Evolutionary conservation across 257 asterid genomes (phyloP).

Genomic region (Pogostemon cablin): DNA sequence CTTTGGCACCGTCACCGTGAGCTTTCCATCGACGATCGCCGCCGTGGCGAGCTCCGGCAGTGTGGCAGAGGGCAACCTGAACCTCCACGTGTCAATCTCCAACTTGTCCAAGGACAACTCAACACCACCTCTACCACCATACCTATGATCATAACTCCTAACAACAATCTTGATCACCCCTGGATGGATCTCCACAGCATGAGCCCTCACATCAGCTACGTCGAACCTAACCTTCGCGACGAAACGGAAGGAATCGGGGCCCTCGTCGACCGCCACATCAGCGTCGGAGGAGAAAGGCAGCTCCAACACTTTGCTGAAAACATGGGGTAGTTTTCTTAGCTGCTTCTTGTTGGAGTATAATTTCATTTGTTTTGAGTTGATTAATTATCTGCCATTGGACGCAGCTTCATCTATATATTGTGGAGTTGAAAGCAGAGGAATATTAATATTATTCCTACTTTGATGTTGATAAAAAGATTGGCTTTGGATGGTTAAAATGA

Average conservation of each 20-base stretch:
- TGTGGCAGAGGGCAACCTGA: slow-evolving; percentile 51
- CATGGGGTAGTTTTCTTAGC: slow-evolving; percentile 72
- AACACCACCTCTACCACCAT: slow-evolving; percentile 5
- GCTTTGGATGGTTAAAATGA: slow-evolving; percentile 35
- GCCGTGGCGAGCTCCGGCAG: slow-evolving; percentile 60
- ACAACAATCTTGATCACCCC: slow-evolving; percentile 72
- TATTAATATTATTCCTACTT: slow-evolving; percentile 36
- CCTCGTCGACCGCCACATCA: slow-evolving; percentile 63
- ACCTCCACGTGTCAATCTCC: slow-evolving; percentile 68
- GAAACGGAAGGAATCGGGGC: slow-evolving; percentile 54
- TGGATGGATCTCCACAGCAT: slow-evolving; percentile 69
- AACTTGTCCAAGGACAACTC: slow-evolving; percentile 51
- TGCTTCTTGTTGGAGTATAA: slow-evolving; percentile 39
- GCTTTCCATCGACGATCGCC: slow-evolving; percentile 43
- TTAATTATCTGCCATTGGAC: slow-evolving; percentile 1
- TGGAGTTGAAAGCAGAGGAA: slow-evolving; percentile 34
- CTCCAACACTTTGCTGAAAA: slow-evolving; percentile 67
- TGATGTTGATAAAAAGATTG: slow-evolving; percentile 35
- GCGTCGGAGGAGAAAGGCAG: slow-evolving; percentile 67
- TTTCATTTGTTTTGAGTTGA: slow-evolving; percentile 24
- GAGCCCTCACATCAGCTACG: slow-evolving; percentile 42
- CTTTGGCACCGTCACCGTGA: slow-evolving; percentile 65
- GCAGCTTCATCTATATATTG: background rate
- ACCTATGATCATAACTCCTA: slow-evolving; percentile 35
- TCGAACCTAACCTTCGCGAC: slow-evolving; percentile 28